phyloP scores from a whole-genome alignment of 2,329 filamentous ascomycete species.

The Botrytis cinerea region DNA sequence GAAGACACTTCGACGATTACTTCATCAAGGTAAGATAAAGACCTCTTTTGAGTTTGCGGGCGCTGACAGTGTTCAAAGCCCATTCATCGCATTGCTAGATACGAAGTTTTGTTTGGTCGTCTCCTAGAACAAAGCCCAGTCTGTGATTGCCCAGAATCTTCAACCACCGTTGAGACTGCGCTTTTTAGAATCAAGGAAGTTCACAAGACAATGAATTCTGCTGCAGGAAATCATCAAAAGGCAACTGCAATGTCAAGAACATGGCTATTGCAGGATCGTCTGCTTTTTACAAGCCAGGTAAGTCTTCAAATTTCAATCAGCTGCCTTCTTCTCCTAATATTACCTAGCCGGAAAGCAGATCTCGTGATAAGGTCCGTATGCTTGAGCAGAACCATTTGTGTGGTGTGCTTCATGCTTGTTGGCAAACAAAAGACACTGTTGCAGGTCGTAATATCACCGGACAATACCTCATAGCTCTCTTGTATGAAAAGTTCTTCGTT shows the following conservation, averaged over 20 bases:
- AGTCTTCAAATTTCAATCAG: slow-evolving; percentile 33
- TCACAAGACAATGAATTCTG: slow-evolving; percentile 78
- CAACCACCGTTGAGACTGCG: slow-evolving; percentile 75
- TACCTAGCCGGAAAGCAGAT: slow-evolving; percentile 49
- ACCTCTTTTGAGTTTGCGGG: background rate
- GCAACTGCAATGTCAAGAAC: slow-evolving; percentile 76
- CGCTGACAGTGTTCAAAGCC: slow-evolving; percentile 56
- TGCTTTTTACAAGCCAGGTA: slow-evolving; percentile 74
- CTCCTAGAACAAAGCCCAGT: slow-evolving; percentile 81
- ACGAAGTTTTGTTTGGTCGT: slow-evolving; percentile 83
- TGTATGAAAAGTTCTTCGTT: slow-evolving; percentile 81
- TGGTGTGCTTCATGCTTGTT: slow-evolving; percentile 80
- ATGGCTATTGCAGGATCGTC: slow-evolving; percentile 79
- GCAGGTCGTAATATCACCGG: slow-evolving; percentile 70
- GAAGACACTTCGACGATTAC: slow-evolving; percentile 79
- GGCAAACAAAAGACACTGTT: slow-evolving; percentile 68
- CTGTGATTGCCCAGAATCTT: slow-evolving; percentile 79
- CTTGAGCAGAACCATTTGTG: slow-evolving; percentile 82
- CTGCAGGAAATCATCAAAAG: slow-evolving; percentile 73
- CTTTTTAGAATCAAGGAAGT: slow-evolving; percentile 71
- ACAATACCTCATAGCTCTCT: slow-evolving; percentile 78
- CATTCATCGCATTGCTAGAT: slow-evolving; percentile 89
- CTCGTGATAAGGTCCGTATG: slow-evolving; percentile 69
- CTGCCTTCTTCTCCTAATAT: background rate
- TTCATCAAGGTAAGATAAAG: slow-evolving; percentile 72